Evolutionary conservation across 2,329 filamentous ascomycete genomes (phyloP).

Genomic region (Pseudopyricularia cyperi): DNA sequence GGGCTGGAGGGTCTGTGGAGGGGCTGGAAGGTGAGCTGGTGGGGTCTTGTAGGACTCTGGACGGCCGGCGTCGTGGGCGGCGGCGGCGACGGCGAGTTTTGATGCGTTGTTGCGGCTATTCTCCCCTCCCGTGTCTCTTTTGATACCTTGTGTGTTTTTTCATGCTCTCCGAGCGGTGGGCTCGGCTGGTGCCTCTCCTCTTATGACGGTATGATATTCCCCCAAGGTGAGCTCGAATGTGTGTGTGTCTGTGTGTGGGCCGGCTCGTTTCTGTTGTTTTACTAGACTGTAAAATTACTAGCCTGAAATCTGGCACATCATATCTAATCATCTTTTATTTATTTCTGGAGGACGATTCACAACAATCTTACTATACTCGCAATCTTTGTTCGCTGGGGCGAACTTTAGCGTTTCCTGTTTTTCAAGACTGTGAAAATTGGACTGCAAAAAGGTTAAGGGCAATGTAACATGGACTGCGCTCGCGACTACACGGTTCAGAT

Average conservation of each 20-base stretch:
- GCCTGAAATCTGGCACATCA: background rate
- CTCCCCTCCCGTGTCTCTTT: background rate
- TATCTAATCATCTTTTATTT: background rate
- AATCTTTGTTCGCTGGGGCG: too few relatives aligned
- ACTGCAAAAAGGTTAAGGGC: too few relatives aligned
- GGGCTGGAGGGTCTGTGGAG: slow-evolving; percentile 56
- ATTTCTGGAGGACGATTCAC: background rate
- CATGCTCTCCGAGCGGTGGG: background rate
- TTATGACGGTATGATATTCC: slow-evolving; percentile 13
- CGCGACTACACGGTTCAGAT: too few relatives aligned
- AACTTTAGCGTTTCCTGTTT: too few relatives aligned
- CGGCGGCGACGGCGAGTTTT: slow-evolving; percentile 49
- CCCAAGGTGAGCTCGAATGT: background rate
- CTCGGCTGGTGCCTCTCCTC: slow-evolving; percentile 5
- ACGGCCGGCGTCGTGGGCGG: slow-evolving; percentile 50
- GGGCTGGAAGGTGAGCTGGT: slow-evolving; percentile 68
- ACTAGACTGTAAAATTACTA: background rate
- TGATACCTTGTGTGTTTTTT: background rate
- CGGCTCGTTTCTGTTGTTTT: background rate
- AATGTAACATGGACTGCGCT: too few relatives aligned
- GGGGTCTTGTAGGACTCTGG: slow-evolving; percentile 65
- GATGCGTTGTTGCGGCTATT: slow-evolving; percentile 7
- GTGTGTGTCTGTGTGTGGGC: background rate
- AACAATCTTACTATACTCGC: too few relatives aligned
- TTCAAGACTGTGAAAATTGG: too few relatives aligned